Conservation (phyloP, 257 asterid species). For the Lycium barbarum region DNA sequence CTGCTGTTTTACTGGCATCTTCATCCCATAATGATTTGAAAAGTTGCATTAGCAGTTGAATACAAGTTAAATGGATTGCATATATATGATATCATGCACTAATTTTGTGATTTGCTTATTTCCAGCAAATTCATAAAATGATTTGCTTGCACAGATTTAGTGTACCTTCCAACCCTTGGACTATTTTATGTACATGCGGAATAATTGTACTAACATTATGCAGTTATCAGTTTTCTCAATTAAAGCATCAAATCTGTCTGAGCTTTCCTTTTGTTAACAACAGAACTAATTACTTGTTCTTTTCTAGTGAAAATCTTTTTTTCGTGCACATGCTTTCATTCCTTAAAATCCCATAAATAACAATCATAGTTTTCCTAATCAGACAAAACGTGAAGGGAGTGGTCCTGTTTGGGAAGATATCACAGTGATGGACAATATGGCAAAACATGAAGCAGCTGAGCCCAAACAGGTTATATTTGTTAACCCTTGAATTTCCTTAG, state of each 20-base stretch:
- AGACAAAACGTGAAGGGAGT: not conserved
- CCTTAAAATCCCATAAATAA: not conserved
- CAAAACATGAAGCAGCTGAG: constrained; percentile 10
- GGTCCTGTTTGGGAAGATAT: constrained; percentile 27
- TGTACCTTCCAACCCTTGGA: not conserved
- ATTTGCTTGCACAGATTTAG: not conserved
- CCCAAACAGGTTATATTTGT: constrained; percentile 11
- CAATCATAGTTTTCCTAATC: constrained; percentile 3
- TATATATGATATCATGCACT: too few species aligned
- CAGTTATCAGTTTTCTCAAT: too few species aligned
- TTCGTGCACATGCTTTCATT: not conserved
- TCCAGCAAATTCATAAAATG: not conserved
- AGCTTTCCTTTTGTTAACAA: too few species aligned
- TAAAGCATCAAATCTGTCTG: too few species aligned
- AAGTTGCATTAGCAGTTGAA: not conserved
- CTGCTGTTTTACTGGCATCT: not conserved
- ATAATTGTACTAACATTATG: too few species aligned
- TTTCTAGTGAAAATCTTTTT: too few species aligned
- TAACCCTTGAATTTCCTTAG: not conserved
- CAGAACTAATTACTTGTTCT: too few species aligned
- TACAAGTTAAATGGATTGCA: not conserved
- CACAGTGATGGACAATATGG: constrained; percentile 14
- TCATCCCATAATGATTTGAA: constrained; percentile 6
- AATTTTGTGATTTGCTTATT: not conserved
- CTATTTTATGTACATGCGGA: too few species aligned